Evolutionary conservation across 2,329 filamentous ascomycete genomes (phyloP), one percentile per base, ranked within the genome.

Genomic region (Orbilia oligospora): DNA sequence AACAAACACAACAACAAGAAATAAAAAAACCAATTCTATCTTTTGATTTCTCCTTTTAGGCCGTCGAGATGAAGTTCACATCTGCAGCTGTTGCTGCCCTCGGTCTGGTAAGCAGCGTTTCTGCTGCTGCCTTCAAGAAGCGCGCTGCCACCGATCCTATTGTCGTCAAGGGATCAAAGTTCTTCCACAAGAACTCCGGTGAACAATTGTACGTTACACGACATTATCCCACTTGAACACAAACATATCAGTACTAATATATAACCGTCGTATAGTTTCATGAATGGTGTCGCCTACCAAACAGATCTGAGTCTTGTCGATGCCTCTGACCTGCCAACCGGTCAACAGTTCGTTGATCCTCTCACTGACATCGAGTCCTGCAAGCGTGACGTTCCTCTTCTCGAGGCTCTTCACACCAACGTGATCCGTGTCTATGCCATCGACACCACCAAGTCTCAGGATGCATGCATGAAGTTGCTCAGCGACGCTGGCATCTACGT

Each of bases 221-320:
- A 33, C 12, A 16, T 1, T 9, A 20, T n/a, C 44, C 3, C 44
- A 20, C 83, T 1, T 81, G 49, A 33, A 69, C 14, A 33, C 56
- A 70, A 22, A 48, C 61, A 53, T 55, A 48, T 76, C 68, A 71
- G n/a, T n/a, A 75, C 82, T 81, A 82, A 81, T 73, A 14, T 8
- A 1, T 36, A 1, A 9, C 8, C 9, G 30, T 61, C 61, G 30
- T 49, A 48, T 41, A 89, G 88, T 86, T 97, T 90, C 88, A 93
- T 98, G 85, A 93, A 92, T 85, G 96, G 96, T 86, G 88, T 99
- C 82, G 96, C 96, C 81, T 99, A 99, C 87, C 96, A 99, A 87
- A 90, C 94, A 87, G 92, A 95, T 82, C 86, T 88, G 82, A 85
- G 83, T 76, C 83, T 81, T 27, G 87, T 87, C 81, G 87, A 87